Percentiles rank a stretch among this genome's conserved stretches.
phyloP scores from a whole-genome alignment of 2,329 filamentous ascomycete genomes.

The Hypocreales sp. region DNA sequence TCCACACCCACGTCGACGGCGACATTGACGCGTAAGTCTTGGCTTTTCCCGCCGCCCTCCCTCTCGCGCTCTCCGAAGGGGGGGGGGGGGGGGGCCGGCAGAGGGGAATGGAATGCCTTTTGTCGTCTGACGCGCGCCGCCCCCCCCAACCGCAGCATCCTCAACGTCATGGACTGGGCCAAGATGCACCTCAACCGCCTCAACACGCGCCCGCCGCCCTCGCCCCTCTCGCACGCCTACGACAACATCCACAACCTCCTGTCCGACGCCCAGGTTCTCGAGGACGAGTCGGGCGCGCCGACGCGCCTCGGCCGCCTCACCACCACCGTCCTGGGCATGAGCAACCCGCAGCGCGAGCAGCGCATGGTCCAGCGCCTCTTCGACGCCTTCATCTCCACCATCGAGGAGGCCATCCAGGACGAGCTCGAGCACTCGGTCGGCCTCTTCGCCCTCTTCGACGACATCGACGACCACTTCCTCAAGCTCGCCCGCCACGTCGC shows the following conservation, averaged over 20 bases:
- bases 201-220: slow-evolving; percentile 41
- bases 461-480: slow-evolving; percentile 78
- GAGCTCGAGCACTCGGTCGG: slow-evolving; percentile 69
- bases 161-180: slow-evolving; percentile 95
- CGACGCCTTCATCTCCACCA: slow-evolving; percentile 68
- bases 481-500: slow-evolving; percentile 76
- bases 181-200: slow-evolving; percentile 67
- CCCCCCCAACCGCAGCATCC: slow-evolving; percentile 37
- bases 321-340: slow-evolving; percentile 63
- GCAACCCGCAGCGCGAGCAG: slow-evolving; percentile 65
- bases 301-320: slow-evolving; percentile 55
- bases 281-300: slow-evolving; percentile 36
- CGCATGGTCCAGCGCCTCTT: slow-evolving; percentile 70
- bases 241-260: slow-evolving; percentile 74
- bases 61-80: no score
- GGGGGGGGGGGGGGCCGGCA: no score
- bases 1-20: slow-evolving; percentile 86
- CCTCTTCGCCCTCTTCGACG: slow-evolving; percentile 80
- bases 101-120: no score
- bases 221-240: slow-evolving; percentile 50
- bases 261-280: slow-evolving; percentile 44
- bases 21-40: slow-evolving; percentile 63
- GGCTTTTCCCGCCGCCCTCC: slow-evolving; percentile 1
- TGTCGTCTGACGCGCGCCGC: no score
- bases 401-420: slow-evolving; percentile 77